These are phyloP conservation scores for Phallus indusiatus DNA, from an alignment of 768 basidiomycete genomes.

Conservation along the genomic window DNA sequence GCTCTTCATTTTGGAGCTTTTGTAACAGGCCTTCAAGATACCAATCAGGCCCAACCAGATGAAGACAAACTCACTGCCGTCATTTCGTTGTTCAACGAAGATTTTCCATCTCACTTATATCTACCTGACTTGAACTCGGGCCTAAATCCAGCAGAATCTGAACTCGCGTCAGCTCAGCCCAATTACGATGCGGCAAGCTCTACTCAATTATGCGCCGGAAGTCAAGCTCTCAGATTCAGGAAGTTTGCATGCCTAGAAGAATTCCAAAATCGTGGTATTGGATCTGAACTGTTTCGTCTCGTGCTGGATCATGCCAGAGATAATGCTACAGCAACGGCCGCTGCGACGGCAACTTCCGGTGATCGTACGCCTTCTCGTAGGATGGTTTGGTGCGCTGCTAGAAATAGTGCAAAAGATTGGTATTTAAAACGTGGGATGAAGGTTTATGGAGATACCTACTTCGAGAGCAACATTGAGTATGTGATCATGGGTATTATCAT, in stretches of 20 bases:
- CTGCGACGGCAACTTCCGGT: no score
- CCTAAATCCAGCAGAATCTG: no score
- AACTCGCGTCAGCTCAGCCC: no score
- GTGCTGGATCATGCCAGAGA: conserved; percentile 27
- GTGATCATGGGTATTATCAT: conserved; percentile 37
- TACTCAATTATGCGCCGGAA: background rate
- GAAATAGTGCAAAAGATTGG: conserved; percentile 35
- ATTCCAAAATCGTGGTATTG: conserved; percentile 47
- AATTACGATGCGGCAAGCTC: background rate
- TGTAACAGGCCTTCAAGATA: conserved; percentile 13
- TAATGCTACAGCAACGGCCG: conserved; percentile 7
- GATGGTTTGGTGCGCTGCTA: conserved; percentile 51
- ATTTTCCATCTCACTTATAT: conserved; percentile 23
- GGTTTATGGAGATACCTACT: conserved; percentile 42
- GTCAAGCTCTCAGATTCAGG: conserved; percentile 32
- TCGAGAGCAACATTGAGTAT: conserved; percentile 46
- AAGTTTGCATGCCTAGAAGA: conserved; percentile 49
- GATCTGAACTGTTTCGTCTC: conserved; percentile 36
- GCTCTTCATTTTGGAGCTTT: conserved; percentile 53
- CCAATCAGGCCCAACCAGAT: background rate
- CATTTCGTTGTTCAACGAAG: conserved; percentile 46
- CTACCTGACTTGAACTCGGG: conserved; percentile 9
- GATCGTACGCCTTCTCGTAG: conserved; percentile 27
- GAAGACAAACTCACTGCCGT: conserved; percentile 36
- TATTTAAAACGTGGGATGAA: conserved; percentile 43